phyloP scores from a whole-genome alignment of 129 eudicot genomes.

The Artemisia annua region DNA sequence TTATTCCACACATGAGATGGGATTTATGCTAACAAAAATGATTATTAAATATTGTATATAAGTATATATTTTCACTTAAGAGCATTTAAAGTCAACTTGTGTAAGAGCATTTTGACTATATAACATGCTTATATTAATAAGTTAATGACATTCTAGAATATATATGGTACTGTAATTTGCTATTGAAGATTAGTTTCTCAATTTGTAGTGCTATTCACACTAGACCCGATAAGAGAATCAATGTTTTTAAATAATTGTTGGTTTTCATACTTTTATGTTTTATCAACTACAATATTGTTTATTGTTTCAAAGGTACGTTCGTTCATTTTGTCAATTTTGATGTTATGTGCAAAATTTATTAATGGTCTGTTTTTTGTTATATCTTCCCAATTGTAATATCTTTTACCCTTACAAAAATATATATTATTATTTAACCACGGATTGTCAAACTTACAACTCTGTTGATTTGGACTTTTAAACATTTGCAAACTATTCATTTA shows the following conservation, averaged over 20 bases:
- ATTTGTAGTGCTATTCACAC: constrained; percentile 15
- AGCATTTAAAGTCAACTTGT: constrained; percentile 23
- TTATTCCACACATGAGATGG: no score
- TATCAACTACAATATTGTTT: constrained; percentile 24
- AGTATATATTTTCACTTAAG: neutral
- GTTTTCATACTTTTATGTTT: constrained; percentile 3
- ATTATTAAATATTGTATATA: neutral
- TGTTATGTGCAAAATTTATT: constrained; percentile 13
- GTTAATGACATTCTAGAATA: neutral
- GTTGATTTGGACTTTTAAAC: neutral
- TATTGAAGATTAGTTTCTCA: neutral
- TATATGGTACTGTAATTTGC: constrained; percentile 2
- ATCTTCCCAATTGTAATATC: neutral
- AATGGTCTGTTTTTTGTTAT: neutral
- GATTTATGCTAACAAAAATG: neutral
- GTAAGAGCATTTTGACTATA: constrained; percentile 29
- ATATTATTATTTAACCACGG: neutral
- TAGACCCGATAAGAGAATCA: constrained; percentile 30
- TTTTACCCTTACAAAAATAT: neutral
- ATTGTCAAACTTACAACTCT: neutral
- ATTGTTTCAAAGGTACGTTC: constrained; percentile 10
- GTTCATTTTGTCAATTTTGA: constrained; percentile 26
- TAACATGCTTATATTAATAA: neutral
- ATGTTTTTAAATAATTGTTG: constrained; percentile 9
- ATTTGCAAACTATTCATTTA: neutral